These are phyloP conservation scores for Cytospora piceae DNA, from an alignment of 2,329 filamentous ascomycete genomes.

Conservation along the genomic window DNA sequence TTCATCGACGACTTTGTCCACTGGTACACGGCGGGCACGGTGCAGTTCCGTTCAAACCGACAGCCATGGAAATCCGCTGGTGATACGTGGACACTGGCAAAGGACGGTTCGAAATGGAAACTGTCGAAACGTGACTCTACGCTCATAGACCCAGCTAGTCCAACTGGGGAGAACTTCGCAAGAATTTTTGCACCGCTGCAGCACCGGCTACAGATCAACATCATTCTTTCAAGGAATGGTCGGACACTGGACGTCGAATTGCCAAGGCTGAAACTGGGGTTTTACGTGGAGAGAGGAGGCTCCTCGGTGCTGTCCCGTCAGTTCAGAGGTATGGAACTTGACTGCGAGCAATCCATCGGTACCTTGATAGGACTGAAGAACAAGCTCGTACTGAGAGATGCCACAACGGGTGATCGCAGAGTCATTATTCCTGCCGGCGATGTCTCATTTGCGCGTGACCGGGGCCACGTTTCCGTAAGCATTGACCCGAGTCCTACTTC, in stretches of 20 bases:
- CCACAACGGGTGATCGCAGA: slow-evolving; percentile 35
- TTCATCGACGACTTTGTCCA: slow-evolving; percentile 49
- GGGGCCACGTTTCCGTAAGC: slow-evolving; percentile 42
- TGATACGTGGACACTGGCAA: slow-evolving; percentile 7
- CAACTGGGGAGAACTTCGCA: slow-evolving; percentile 39
- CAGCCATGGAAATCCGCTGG: slow-evolving; percentile 46
- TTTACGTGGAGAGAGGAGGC: slow-evolving; percentile 41
- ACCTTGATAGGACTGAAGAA: slow-evolving; percentile 53
- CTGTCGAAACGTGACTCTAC: slow-evolving; percentile 32
- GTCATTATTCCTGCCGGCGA: slow-evolving; percentile 46
- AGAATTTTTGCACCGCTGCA: slow-evolving; percentile 45
- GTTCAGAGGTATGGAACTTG: slow-evolving; percentile 54
- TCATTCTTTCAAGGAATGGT: slow-evolving; percentile 33
- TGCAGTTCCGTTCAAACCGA: slow-evolving; percentile 41
- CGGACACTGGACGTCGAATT: slow-evolving; percentile 46
- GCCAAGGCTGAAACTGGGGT: slow-evolving; percentile 52
- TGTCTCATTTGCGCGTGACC: slow-evolving; percentile 26
- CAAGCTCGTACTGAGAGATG: slow-evolving; percentile 50
- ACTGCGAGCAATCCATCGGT: slow-evolving; percentile 49
- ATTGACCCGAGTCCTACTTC: slow-evolving; percentile 36
- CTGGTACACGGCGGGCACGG: slow-evolving; percentile 44
- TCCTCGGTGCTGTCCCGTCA: slow-evolving; percentile 49
- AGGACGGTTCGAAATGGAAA: slow-evolving; percentile 28
- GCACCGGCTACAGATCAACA: slow-evolving; percentile 40
- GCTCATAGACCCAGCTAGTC: slow-evolving; percentile 43